These are phyloP conservation scores for Leucosporidium creatinivorum DNA, from an alignment of 768 basidiomycete genomes.

Conservation along the genomic window DNA sequence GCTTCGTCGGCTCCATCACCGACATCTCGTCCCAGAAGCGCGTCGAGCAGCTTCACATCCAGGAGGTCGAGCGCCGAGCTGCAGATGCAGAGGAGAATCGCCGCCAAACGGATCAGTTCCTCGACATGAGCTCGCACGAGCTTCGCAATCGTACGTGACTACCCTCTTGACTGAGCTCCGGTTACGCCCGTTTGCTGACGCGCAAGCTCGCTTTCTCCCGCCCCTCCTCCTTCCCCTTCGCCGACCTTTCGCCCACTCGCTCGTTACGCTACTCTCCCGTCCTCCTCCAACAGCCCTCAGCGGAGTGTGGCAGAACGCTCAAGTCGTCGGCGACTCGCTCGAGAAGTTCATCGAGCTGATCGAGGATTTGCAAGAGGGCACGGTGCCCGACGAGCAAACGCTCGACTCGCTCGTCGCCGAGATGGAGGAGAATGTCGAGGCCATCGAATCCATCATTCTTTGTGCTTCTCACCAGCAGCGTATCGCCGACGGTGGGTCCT, in stretches of 20 bases:
- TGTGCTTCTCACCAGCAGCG: conserved; percentile 24
- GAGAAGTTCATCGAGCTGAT: conserved; percentile 21
- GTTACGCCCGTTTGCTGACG: background rate
- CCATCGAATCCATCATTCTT: conserved; percentile 26
- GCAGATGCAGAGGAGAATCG: conserved; percentile 31
- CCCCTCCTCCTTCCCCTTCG: background rate
- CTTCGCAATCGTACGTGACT: conserved; percentile 20
- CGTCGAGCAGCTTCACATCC: conserved; percentile 25
- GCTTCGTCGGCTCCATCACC: conserved; percentile 8
- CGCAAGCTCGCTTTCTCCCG: background rate
- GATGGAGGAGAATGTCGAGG: conserved; percentile 30
- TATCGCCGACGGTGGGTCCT: conserved; percentile 13
- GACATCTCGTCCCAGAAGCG: conserved; percentile 28
- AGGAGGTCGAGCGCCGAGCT: conserved; percentile 26
- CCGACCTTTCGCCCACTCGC: background rate
- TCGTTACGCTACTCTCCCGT: background rate
- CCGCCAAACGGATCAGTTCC: background rate
- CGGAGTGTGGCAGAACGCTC: conserved; percentile 31
- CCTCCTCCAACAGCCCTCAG: background rate
- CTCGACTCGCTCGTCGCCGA: conserved; percentile 13
- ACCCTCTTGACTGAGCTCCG: background rate
- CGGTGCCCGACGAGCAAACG: background rate
- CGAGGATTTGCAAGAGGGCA: conserved; percentile 7
- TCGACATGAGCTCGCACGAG: conserved; percentile 29
- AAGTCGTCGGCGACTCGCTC: conserved; percentile 16